phyloP scores from a whole-genome alignment of 176 grass and related monocot genomes.

The Carex scoparia region DNA sequence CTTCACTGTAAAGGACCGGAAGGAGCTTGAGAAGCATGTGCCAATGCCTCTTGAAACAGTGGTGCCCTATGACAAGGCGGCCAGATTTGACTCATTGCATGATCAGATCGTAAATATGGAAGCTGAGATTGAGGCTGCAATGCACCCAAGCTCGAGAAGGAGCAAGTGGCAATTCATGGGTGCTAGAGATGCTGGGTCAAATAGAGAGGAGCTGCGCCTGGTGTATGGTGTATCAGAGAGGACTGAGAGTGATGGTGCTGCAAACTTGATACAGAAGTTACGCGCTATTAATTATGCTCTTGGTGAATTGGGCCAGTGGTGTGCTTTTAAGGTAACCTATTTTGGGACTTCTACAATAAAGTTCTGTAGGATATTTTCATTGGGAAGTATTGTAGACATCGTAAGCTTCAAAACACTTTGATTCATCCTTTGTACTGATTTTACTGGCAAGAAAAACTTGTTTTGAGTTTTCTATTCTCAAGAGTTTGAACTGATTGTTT shows the following conservation, averaged over 20 bases:
- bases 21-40: slow-evolving; percentile 96
- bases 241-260: slow-evolving; percentile 98
- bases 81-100: slow-evolving; percentile 74
- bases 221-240: slow-evolving; percentile 99
- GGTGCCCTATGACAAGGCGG: slow-evolving; percentile 91
- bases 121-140: slow-evolving; percentile 66
- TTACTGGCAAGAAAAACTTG: not conserved
- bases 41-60: slow-evolving; percentile 84
- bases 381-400: not conserved
- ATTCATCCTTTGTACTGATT: not conserved
- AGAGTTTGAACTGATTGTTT: not conserved
- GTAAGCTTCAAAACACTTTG: not conserved
- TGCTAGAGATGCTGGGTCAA: slow-evolving; percentile 86
- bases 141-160: slow-evolving; percentile 79
- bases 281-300: slow-evolving; percentile 94
- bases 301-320: slow-evolving; percentile 98
- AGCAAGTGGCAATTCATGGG: slow-evolving; percentile 99
- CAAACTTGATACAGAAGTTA: slow-evolving; percentile 98
- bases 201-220: slow-evolving; percentile 83
- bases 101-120: slow-evolving; percentile 97
- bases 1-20: slow-evolving; percentile 90
- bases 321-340: slow-evolving; percentile 74
- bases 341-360: not conserved
- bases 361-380: not conserved
- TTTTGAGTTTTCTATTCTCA: not conserved